A percentile compares a stretch with the other conserved stretches of the same genome.
Evolutionary conservation across 2,329 filamentous ascomycete genomes (phyloP).

Genomic region (Alternaria atra): DNA sequence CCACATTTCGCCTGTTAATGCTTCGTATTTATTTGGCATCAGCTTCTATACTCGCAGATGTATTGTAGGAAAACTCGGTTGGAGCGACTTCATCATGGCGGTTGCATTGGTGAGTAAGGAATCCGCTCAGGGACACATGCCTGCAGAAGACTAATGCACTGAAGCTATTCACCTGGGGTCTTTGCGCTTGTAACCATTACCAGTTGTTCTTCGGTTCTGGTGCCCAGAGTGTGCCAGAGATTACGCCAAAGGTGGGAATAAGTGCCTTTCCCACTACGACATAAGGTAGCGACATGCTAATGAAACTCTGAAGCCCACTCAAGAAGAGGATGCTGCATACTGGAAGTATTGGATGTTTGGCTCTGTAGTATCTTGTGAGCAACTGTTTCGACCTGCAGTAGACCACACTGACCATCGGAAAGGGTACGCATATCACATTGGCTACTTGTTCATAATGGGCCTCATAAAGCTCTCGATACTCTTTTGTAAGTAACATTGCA

Average conservation of each 20-base stretch:
- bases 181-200: constrained; percentile 40
- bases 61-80: constrained; percentile 32
- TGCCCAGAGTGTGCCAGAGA: constrained; percentile 2
- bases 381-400: neutral
- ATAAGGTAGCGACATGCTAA: neutral
- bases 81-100: constrained; percentile 37
- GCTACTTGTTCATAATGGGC: constrained; percentile 33
- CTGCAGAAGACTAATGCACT: neutral
- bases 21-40: neutral
- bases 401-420: neutral
- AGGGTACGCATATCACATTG: constrained; percentile 38
- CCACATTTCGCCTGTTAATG: neutral
- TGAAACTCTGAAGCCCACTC: neutral
- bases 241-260: neutral
- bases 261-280: neutral
- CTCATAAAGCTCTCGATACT: constrained; percentile 41
- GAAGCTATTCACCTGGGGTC: constrained; percentile 38
- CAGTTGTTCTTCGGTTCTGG: constrained; percentile 39
- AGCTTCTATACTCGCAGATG: constrained; percentile 41
- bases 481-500: constrained; percentile 6
- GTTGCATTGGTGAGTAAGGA: constrained; percentile 26
- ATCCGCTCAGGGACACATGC: neutral
- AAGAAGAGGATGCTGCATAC: neutral
- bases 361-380: constrained; percentile 25
- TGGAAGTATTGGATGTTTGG: constrained; percentile 5